Evolutionary conservation across 108 stramenopile genomes (phyloP).

Genomic region (Skeletonema menzelii): DNA sequence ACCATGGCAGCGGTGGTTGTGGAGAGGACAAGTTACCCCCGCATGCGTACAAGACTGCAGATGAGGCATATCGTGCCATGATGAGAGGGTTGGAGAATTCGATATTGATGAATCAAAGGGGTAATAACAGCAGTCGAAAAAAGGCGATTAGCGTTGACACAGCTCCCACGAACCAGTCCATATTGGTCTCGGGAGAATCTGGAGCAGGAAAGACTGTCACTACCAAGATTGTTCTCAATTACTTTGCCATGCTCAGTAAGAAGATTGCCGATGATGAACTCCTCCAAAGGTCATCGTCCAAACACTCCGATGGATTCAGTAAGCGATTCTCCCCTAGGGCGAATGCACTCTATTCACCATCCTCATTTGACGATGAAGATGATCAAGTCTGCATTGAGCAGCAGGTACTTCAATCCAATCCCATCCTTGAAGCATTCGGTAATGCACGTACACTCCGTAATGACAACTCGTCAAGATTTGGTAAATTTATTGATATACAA

Average conservation of each 20-base stretch:
- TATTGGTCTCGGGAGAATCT: conserved; percentile 93
- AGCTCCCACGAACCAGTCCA: conserved; percentile 79
- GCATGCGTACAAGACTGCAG: conserved; percentile 94
- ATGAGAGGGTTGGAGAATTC: conserved; percentile 78
- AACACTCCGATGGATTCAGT: not conserved
- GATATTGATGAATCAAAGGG: conserved; percentile 45
- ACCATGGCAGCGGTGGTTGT: conserved; percentile 13
- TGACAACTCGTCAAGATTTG: conserved; percentile 93
- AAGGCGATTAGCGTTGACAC: not conserved
- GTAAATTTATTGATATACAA: conserved; percentile 79
- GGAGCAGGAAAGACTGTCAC: conserved; percentile 98
- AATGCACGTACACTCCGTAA: conserved; percentile 96
- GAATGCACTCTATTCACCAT: conserved; percentile 4
- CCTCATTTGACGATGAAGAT: not conserved
- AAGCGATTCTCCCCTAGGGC: not conserved
- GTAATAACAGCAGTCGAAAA: not conserved
- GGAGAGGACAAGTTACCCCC: conserved; percentile 59
- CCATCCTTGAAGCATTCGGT: conserved; percentile 97
- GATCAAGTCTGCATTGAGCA: conserved; percentile 77
- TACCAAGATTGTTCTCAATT: conserved; percentile 94
- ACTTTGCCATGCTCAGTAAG: conserved; percentile 85
- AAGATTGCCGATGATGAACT: conserved; percentile 25
- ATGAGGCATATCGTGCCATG: conserved; percentile 95
- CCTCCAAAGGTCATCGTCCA: conserved; percentile 8
- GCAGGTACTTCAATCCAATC: conserved; percentile 92